Percentiles rank a stretch among this genome's conserved stretches.
phyloP scores from a whole-genome alignment of 2,329 filamentous ascomycete genomes.

The Leptographium lundbergii region DNA sequence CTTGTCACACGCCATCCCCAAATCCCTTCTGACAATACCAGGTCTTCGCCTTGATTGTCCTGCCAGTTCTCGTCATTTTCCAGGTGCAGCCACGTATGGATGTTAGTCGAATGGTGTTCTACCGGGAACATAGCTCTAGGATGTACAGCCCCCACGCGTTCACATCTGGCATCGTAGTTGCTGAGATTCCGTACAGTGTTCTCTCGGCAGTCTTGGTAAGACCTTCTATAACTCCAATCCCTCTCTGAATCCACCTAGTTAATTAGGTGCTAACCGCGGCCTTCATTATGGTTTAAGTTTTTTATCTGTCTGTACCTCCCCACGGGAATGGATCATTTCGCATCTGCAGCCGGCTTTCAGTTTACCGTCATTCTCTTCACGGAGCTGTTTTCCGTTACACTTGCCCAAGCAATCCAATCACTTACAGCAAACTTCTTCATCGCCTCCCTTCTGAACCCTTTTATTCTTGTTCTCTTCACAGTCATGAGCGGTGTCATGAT shows the following conservation, averaged over 20 bases:
- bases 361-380: conserved; percentile 78
- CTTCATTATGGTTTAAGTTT: too few relatives aligned
- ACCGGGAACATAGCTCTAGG: conserved; percentile 74
- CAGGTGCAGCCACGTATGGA: conserved; percentile 81
- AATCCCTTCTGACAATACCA: too few relatives aligned
- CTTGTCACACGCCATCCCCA: too few relatives aligned
- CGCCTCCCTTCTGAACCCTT: conserved; percentile 67
- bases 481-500: conserved; percentile 85
- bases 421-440: conserved; percentile 71
- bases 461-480: conserved; percentile 69
- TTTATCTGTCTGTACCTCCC: conserved; percentile 75
- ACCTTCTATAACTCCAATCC: too few relatives aligned
- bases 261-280: too few relatives aligned
- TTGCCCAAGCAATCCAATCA: conserved; percentile 65
- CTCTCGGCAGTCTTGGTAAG: conserved; percentile 70
- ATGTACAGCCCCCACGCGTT: conserved; percentile 78
- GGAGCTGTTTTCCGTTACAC: conserved; percentile 70
- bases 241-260: too few relatives aligned
- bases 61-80: conserved; percentile 73
- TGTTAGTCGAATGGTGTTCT: conserved; percentile 67
- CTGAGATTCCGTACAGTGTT: conserved; percentile 74
- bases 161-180: conserved; percentile 59
- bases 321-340: conserved; percentile 53
- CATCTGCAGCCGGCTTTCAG: conserved; percentile 65
- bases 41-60: too few relatives aligned